Evolutionary conservation across 345 rosid genomes (phyloP), one percentile per base, ranked within the genome.

Genomic region (Brassica incana): DNA sequence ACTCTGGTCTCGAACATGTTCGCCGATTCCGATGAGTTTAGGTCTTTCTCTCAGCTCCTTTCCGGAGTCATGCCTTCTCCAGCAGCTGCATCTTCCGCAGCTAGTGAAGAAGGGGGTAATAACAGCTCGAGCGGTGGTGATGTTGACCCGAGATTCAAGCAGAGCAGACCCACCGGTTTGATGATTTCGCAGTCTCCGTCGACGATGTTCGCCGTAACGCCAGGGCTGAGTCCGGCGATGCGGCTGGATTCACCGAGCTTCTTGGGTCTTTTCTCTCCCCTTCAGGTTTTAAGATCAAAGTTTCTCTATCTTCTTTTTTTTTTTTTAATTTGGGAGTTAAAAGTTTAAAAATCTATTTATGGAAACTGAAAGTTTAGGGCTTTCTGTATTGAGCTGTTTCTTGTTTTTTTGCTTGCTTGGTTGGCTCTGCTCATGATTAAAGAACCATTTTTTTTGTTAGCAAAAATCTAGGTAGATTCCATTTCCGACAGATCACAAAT

Each of bases 31-130:
- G 96, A 94, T 27, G 97, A 88, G 81, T 87, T 78, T 68, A 88
- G 81, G 82, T 87, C 97, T 69, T 92, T 92, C 85, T 92, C 97
- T 77, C 96, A 90, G 84, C 92, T 91, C 2, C 91, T 91, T 15
- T 86, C 94, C 30, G 91, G 98, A 59, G 94, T 92, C 60, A 87
- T 89, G 89, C 64, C 86, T 69, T 90, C 97, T 65, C 94, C 94
- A 5, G 61, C 73, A 6, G 61, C 73, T 9, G 15, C 77, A 11
- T n/a, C 69, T 8, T 20, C 71, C 2, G 30, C 72, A 7, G 1
- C 65, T 36, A 69, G 43, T 65, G 78, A 61, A 50, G 56, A 50
- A 69, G 86, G 74, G 32, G 65, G 20, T 54, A 32, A 70, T 56
- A 61, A 32, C 11, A 33, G 48, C 63, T 67, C 61, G 4, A 74